phyloP scores from a whole-genome alignment of 371 early-diverging fungal genomes.

The Mucor ambiguus region DNA sequence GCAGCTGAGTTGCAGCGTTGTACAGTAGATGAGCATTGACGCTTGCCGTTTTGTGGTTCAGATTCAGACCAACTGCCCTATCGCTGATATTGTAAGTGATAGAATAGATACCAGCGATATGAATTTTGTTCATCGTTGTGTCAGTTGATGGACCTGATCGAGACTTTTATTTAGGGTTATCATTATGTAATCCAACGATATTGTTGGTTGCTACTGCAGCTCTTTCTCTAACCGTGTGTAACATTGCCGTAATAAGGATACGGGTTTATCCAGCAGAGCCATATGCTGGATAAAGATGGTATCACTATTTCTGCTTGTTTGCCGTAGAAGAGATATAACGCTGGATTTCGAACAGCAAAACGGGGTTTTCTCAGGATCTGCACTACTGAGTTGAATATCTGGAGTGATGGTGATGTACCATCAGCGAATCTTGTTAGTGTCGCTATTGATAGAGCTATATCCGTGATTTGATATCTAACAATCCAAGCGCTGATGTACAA shows the following conservation, averaged over 20 bases:
- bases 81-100: not conserved
- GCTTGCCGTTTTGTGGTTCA: not conserved
- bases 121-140: not conserved
- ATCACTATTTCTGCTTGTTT: not conserved
- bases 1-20: not conserved
- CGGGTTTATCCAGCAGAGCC: not conserved
- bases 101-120: not conserved
- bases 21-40: not conserved
- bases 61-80: not conserved
- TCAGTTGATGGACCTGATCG: not conserved
- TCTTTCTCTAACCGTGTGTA: not conserved
- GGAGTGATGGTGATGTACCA: not conserved
- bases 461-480: not conserved
- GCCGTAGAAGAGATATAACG: not conserved
- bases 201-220: not conserved
- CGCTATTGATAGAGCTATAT: not conserved
- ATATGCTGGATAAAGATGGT: not conserved
- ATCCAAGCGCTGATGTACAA: not conserved
- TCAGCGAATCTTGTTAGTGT: not conserved
- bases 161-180: not conserved
- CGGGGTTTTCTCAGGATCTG: not conserved
- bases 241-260: not conserved
- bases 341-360: not conserved
- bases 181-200: not conserved
- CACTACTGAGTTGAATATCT: not conserved